phyloP scores from a whole-genome alignment of 208 protist genomes.

The Wallacemonas sp. region DNA sequence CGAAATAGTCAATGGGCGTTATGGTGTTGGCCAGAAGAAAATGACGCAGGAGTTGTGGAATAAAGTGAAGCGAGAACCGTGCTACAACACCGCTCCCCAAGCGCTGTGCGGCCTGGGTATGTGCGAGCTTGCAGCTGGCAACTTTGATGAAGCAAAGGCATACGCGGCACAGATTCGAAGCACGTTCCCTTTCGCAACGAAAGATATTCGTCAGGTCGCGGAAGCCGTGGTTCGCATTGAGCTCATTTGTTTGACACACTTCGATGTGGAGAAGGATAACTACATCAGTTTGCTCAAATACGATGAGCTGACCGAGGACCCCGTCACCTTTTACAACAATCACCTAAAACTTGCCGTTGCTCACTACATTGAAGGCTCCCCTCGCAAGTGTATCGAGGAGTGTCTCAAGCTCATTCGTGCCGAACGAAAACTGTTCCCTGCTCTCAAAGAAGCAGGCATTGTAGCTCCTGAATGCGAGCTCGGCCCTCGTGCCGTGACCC shows the following conservation, averaged over 20 bases:
- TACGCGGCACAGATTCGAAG: slow-evolving; percentile 48
- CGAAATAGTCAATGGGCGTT: slow-evolving; percentile 47
- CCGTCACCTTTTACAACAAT: slow-evolving; percentile 63
- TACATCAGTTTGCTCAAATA: slow-evolving; percentile 76
- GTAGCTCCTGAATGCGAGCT: slow-evolving; percentile 53
- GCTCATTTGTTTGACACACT: slow-evolving; percentile 61
- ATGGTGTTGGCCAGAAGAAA: slow-evolving; percentile 72
- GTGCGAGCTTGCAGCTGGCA: slow-evolving; percentile 56
- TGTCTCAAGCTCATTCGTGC: slow-evolving; percentile 72
- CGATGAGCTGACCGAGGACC: slow-evolving; percentile 64
- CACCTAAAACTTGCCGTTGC: slow-evolving; percentile 75
- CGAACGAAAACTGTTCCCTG: slow-evolving; percentile 73
- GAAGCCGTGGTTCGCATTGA: slow-evolving; percentile 85
- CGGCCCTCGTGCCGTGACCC: slow-evolving; percentile 50
- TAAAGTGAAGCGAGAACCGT: slow-evolving; percentile 66
- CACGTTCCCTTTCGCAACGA: slow-evolving; percentile 73
- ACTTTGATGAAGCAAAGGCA: slow-evolving; percentile 43
- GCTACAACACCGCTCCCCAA: slow-evolving; percentile 82
- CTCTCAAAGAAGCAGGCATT: slow-evolving; percentile 61
- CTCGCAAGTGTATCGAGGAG: slow-evolving; percentile 71
- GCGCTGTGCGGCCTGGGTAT: slow-evolving; percentile 82
- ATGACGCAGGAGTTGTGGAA: slow-evolving; percentile 64
- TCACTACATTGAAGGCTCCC: slow-evolving; percentile 67
- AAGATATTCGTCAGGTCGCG: slow-evolving; percentile 69
- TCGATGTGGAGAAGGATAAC: slow-evolving; percentile 77